Conservation (phyloP, 352 stramenopile genomes). For the Phytophthora pinifolia region DNA sequence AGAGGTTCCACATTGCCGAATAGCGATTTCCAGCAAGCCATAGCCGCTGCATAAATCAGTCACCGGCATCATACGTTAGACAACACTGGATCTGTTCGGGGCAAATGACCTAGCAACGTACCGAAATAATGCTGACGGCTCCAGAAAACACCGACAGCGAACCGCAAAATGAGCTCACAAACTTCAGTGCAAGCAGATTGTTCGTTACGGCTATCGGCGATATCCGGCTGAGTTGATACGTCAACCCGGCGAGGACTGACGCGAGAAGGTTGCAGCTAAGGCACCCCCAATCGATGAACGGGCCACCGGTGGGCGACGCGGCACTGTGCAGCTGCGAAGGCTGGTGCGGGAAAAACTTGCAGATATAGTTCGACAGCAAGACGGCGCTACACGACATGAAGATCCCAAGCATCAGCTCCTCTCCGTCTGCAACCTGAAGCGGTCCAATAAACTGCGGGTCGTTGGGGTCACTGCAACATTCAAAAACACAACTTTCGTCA, state of each 20-base stretch:
- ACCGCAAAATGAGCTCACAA: conserved; percentile 78
- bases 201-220: conserved; percentile 41
- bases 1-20: conserved; percentile 53
- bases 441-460: conserved; percentile 74
- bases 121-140: conserved; percentile 51
- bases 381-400: conserved; percentile 73
- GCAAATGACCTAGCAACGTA: conserved; percentile 16
- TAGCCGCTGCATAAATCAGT: conserved; percentile 34
- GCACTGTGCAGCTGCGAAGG: conserved; percentile 17
- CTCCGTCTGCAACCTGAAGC: conserved; percentile 59
- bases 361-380: conserved; percentile 55
- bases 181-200: conserved; percentile 69
- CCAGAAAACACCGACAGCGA: conserved; percentile 69
- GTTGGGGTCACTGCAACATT: conserved; percentile 63
- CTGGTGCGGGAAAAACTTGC: conserved; percentile 24
- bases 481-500: background rate
- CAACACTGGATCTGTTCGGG: background rate
- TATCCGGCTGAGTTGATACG: conserved; percentile 54
- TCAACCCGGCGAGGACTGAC: conserved; percentile 44
- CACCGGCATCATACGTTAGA: background rate
- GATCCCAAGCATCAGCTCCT: conserved; percentile 69
- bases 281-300: conserved; percentile 57
- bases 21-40: conserved; percentile 46
- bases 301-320: conserved; percentile 15
- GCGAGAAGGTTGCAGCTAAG: conserved; percentile 59